Evolutionary conservation across 2,329 filamentous ascomycete species (phyloP), one percentile per base, ranked within the genome.

Genomic region (Scedosporium apiospermum): DNA sequence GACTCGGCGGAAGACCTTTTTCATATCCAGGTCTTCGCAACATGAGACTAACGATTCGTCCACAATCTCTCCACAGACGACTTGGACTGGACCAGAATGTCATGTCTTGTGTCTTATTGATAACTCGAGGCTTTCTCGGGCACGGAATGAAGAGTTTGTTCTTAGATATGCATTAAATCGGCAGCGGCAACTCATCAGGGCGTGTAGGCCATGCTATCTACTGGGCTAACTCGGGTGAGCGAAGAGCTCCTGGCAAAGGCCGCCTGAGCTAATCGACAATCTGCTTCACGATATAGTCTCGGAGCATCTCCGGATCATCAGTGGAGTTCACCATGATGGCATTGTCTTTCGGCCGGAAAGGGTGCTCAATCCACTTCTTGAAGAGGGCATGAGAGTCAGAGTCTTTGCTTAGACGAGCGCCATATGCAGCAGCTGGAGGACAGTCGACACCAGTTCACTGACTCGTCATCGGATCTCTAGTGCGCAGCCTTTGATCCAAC

Each of bases 371-470:
- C 49, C 49, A 55, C 49, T 14, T 18, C 21, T 9, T 21, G 49
- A 55, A 55, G 49, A 55, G 18, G 10, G 21, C 49, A 46, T 53
- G 18, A 51, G 18, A 18, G 27, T 57, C 3, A 18, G 58, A 16
- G 4, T 46, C 3, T 65, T 38, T 14, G 34, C 10, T 6, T 38
- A 10, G 3, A 12, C 10, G 34, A 38, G 10, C 30, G 30, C 6
- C 30, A 34, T 34, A 6, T 34, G 30, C 66, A 57, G 65, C 70
- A 3, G 23, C 58, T 4, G 72, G 73, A 0, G 69, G 66, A 6
- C 30, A 10, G n/a, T 70, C 60, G 0, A 74, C 68, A 2, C 65
- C 68, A 1, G 65, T 68, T 38, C 72, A 63, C 65, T 75, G 72
- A 63, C 72, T 75, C 51, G 57, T 66, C 68, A 74, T 62, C 14